Percentiles rank a stretch among this genome's conserved stretches.
phyloP scores from a whole-genome alignment of 495 filamentous ascomycete species.

The Penicillium steckii region DNA sequence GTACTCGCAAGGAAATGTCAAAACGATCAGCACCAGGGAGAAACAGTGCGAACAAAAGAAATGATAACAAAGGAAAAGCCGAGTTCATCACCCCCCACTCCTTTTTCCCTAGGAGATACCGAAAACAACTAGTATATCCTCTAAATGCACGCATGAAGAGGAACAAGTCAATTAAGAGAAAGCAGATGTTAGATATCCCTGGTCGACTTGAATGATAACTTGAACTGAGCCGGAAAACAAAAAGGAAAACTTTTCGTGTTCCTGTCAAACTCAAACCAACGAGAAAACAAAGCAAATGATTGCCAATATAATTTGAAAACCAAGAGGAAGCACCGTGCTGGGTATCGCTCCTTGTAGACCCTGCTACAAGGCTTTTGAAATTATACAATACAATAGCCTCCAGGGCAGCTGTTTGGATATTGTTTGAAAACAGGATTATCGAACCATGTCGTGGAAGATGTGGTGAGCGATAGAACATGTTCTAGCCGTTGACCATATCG shows the following conservation, averaged over 20 bases:
- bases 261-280: neutral
- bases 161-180: neutral
- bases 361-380: constrained; percentile 31
- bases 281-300: neutral
- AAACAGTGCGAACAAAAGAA: neutral
- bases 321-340: constrained; percentile 10
- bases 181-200: neutral
- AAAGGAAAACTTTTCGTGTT: neutral
- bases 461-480: constrained; percentile 1
- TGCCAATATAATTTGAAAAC: neutral
- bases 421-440: neutral
- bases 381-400: constrained; percentile 32
- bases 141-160: neutral
- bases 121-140: neutral
- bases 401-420: constrained; percentile 9
- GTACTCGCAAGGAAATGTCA: constrained; percentile 24
- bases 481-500: constrained; percentile 47
- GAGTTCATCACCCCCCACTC: too few relatives aligned
- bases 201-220: neutral
- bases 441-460: neutral
- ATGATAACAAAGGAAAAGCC: constrained; percentile 14
- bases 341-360: constrained; percentile 33
- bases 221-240: neutral
- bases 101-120: too few relatives aligned
- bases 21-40: neutral